phyloP scores from a whole-genome alignment of 1,284 basidiomycete species.

The Rhodotorula sp. region DNA sequence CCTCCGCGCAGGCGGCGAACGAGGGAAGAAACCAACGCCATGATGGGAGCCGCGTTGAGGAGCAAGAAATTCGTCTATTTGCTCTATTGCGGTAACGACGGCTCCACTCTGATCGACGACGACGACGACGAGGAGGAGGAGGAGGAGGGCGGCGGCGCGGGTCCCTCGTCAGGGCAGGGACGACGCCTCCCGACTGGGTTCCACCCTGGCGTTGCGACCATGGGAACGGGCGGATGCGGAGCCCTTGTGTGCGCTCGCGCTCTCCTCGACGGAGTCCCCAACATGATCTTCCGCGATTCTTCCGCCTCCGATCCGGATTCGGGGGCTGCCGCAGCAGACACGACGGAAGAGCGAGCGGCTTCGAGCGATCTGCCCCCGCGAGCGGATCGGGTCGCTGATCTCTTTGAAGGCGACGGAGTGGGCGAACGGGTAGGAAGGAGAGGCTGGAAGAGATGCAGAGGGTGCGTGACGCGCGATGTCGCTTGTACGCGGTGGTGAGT shows the following conservation, averaged over 20 bases:
- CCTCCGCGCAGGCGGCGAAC: background rate
- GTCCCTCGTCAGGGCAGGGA: too few relatives aligned
- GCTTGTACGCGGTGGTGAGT: slow-evolving; percentile 33
- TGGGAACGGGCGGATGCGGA: slow-evolving; percentile 20
- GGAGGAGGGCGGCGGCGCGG: too few relatives aligned
- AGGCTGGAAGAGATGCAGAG: slow-evolving; percentile 18
- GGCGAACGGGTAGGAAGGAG: slow-evolving; percentile 14
- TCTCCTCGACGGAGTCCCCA: slow-evolving; percentile 16
- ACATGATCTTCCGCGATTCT: slow-evolving; percentile 8
- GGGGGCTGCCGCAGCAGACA: too few relatives aligned
- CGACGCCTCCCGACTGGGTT: slow-evolving; percentile 5
- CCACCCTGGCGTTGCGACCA: background rate
- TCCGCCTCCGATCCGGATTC: too few relatives aligned
- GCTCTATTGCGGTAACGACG: slow-evolving; percentile 30
- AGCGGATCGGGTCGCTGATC: slow-evolving; percentile 3
- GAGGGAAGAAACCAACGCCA: slow-evolving; percentile 19
- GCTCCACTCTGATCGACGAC: background rate
- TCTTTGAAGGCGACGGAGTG: background rate
- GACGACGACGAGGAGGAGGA: background rate
- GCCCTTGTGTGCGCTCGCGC: slow-evolving; percentile 26
- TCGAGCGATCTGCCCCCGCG: slow-evolving; percentile 26
- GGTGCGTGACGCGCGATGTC: slow-evolving; percentile 26
- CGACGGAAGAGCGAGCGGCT: background rate
- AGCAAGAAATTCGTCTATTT: slow-evolving; percentile 21
- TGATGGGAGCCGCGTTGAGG: slow-evolving; percentile 26